Evolutionary conservation across 495 filamentous ascomycete species (phyloP).

Genomic region (Talaromyces trachyspermus): DNA sequence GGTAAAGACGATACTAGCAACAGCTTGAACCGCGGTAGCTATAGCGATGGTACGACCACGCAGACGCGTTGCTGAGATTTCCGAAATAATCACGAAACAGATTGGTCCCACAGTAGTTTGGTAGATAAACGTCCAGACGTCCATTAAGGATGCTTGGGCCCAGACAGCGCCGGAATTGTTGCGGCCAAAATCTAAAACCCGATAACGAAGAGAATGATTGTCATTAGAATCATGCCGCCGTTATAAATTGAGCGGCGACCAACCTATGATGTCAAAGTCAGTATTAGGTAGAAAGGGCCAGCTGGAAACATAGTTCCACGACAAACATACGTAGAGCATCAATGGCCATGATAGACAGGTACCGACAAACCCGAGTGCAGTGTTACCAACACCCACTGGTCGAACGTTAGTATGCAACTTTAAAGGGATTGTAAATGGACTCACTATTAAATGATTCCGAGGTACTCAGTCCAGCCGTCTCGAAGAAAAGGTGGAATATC

Average conservation of each 20-base stretch:
- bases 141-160: constrained; percentile 24
- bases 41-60: constrained; percentile 30
- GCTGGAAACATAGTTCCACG: too few species aligned
- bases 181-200: constrained; percentile 25
- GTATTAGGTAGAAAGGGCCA: too few species aligned
- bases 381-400: constrained; percentile 26
- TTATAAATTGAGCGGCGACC: constrained; percentile 49
- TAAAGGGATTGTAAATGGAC: not conserved
- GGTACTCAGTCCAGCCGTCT: constrained; percentile 27
- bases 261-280: constrained; percentile 6
- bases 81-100: constrained; percentile 25
- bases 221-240: constrained; percentile 36
- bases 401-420: constrained; percentile 9
- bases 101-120: constrained; percentile 35
- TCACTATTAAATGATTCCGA: constrained; percentile 14
- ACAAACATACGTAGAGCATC: constrained; percentile 19
- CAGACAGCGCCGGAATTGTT: constrained; percentile 18
- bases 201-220: constrained; percentile 34
- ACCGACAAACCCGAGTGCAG: constrained; percentile 43
- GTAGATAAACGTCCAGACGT: constrained; percentile 36
- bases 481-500: constrained; percentile 37
- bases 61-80: constrained; percentile 32
- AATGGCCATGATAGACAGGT: constrained; percentile 47
- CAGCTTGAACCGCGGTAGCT: constrained; percentile 26
- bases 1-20: constrained; percentile 21